Conservation (phyloP, 1,284 basidiomycete species). For the Neotropicomus parvogracilis region DNA sequence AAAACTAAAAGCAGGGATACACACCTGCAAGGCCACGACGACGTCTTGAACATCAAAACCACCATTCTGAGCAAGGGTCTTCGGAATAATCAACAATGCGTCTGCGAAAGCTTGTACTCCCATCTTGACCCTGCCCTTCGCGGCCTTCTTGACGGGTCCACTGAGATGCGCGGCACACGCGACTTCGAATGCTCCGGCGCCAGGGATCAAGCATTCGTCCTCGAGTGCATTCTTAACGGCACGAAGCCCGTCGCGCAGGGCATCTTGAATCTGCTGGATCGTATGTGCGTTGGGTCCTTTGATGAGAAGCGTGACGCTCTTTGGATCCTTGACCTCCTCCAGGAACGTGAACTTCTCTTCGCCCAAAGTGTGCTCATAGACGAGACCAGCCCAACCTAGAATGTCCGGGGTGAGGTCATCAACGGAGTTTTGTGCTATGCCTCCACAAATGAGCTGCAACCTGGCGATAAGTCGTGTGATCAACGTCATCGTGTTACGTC, state of each 20-base stretch:
- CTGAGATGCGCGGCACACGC: slow-evolving; percentile 85
- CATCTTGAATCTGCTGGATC: slow-evolving; percentile 95
- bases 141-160: slow-evolving; percentile 77
- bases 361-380: slow-evolving; percentile 98
- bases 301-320: slow-evolving; percentile 94
- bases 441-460: slow-evolving; percentile 91
- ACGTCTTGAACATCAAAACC: slow-evolving; percentile 98
- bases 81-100: slow-evolving; percentile 91
- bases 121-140: slow-evolving; percentile 96
- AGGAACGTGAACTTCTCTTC: slow-evolving; percentile 99
- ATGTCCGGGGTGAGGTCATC: slow-evolving; percentile 92
- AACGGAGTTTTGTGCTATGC: slow-evolving; percentile 95
- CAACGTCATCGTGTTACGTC: slow-evolving; percentile 29
- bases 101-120: slow-evolving; percentile 98
- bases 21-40: slow-evolving; percentile 84
- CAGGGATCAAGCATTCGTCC: slow-evolving; percentile 85
- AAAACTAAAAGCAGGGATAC: slow-evolving; percentile 17
- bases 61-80: slow-evolving; percentile 94
- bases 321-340: slow-evolving; percentile 95
- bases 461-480: slow-evolving; percentile 39
- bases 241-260: slow-evolving; percentile 92
- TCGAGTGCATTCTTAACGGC: slow-evolving; percentile 97
- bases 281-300: slow-evolving; percentile 99
- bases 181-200: slow-evolving; percentile 96
- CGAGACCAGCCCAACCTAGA: slow-evolving; percentile 95